Evolutionary conservation across 2,329 filamentous ascomycete species (phyloP).

Genomic region (Calycina herbarum): DNA sequence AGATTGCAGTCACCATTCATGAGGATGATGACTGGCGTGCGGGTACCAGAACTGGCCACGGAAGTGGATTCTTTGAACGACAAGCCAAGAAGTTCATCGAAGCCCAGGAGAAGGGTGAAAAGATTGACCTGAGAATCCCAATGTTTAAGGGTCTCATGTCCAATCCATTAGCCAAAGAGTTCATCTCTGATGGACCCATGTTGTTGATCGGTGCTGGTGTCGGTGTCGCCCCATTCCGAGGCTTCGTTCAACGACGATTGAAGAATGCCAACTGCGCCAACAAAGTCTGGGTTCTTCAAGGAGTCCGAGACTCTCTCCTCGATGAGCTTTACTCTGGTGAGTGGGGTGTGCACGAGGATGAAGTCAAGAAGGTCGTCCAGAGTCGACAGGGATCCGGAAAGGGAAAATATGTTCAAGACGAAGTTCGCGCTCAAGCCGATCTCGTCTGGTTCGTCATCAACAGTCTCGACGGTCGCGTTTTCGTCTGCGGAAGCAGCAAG

Average conservation of each 20-base stretch:
- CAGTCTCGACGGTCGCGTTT: slow-evolving; percentile 89
- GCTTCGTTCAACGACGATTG: slow-evolving; percentile 90
- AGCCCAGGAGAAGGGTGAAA: slow-evolving; percentile 61
- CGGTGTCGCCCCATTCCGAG: slow-evolving; percentile 94
- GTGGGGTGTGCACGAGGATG: slow-evolving; percentile 88
- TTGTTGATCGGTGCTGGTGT: slow-evolving; percentile 95
- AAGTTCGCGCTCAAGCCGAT: slow-evolving; percentile 86
- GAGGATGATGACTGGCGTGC: slow-evolving; percentile 77
- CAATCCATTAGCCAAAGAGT: slow-evolving; percentile 89
- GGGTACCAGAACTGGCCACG: slow-evolving; percentile 76
- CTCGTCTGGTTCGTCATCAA: slow-evolving; percentile 99
- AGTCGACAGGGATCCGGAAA: slow-evolving; percentile 61
- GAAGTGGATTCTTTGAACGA: slow-evolving; percentile 90
- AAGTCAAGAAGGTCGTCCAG: slow-evolving; percentile 80
- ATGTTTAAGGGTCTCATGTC: slow-evolving; percentile 99
- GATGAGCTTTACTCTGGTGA: slow-evolving; percentile 97
- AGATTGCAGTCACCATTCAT: slow-evolving; percentile 96
- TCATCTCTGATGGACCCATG: slow-evolving; percentile 94
- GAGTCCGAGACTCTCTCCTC: slow-evolving; percentile 87
- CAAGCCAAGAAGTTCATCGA: slow-evolving; percentile 72
- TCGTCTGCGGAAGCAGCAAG: slow-evolving; percentile 92
- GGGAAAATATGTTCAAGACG: slow-evolving; percentile 93
- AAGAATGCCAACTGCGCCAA: slow-evolving; percentile 96
- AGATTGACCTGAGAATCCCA: slow-evolving; percentile 71
- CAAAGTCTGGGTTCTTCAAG: slow-evolving; percentile 96